These are phyloP conservation scores for Sindora glabra DNA, from an alignment of 306 rosid genomes.

Conservation along the genomic window DNA sequence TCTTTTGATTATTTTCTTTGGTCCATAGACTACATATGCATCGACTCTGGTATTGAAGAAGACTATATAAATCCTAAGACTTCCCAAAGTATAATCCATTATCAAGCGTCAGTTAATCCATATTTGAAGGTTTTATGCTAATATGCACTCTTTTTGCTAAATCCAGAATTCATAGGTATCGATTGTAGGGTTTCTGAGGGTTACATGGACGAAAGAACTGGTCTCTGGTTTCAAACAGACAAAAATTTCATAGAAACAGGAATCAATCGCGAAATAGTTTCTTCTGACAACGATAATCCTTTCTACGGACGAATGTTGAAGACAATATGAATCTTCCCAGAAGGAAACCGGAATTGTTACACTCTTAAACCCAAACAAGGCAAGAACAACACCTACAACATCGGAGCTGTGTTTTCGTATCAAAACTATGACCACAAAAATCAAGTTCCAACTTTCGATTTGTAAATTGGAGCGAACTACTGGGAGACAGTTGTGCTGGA, in stretches of 20 bases:
- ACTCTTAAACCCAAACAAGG: constrained; percentile 15
- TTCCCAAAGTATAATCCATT: too few species aligned
- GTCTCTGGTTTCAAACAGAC: too few species aligned
- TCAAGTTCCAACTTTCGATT: constrained; percentile 12
- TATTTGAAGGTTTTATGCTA: too few species aligned
- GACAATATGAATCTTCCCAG: constrained; percentile 28
- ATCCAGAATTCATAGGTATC: constrained; percentile 24
- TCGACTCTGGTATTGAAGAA: too few species aligned
- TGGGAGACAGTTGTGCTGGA: constrained; percentile 20
- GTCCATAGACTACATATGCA: too few species aligned
- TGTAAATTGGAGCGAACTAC: constrained; percentile 23
- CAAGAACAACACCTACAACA: constrained; percentile 15
- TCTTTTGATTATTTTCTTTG: too few species aligned
- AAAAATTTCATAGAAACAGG: constrained; percentile 17
- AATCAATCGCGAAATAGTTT: neutral
- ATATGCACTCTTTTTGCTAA: too few species aligned
- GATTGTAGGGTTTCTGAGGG: constrained; percentile 9
- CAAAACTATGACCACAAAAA: constrained; percentile 26
- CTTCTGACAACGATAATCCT: too few species aligned
- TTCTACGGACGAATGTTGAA: neutral
- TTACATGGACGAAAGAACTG: neutral
- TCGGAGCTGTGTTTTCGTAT: constrained; percentile 24
- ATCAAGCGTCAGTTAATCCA: too few species aligned
- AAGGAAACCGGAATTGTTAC: constrained; percentile 31
- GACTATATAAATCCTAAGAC: too few species aligned